Percentiles rank a stretch among this genome's conserved stretches.
Conservation (phyloP, 805 yeast genomes). For the Saturnispora galanensis region DNA sequence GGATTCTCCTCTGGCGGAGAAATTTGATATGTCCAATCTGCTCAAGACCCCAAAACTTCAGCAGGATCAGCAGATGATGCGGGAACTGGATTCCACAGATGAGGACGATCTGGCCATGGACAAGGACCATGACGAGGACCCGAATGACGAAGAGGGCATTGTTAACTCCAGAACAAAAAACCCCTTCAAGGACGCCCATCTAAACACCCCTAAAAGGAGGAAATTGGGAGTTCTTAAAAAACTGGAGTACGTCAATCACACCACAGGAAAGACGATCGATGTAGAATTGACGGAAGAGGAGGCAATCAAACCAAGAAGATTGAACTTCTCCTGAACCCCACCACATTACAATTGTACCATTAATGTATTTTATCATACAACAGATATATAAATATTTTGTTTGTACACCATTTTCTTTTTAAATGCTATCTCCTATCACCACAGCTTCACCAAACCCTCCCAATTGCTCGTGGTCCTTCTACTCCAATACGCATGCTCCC, state of each 20-base stretch:
- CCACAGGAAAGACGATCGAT: slow-evolving; percentile 27
- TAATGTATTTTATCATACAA: not conserved
- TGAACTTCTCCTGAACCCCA: slow-evolving; percentile 24
- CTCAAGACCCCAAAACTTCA: slow-evolving; percentile 8
- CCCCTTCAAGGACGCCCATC: slow-evolving; percentile 15
- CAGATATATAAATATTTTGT: not conserved
- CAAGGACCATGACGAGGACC: slow-evolving; percentile 9
- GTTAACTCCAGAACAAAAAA: slow-evolving; percentile 17
- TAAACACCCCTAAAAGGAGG: too few species aligned
- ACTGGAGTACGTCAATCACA: slow-evolving; percentile 18
- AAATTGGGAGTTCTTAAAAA: slow-evolving; percentile 4
- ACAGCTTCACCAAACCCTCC: slow-evolving; percentile 43
- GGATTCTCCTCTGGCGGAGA: not conserved
- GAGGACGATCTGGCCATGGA: not conserved
- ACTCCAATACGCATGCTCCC: slow-evolving; percentile 67
- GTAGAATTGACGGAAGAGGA: slow-evolving; percentile 27
- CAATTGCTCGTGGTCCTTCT: slow-evolving; percentile 57
- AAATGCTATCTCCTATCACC: slow-evolving; percentile 31
- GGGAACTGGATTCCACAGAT: not conserved
- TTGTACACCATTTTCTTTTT: not conserved
- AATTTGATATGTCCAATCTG: slow-evolving; percentile 2
- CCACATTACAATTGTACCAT: not conserved
- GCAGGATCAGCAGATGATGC: slow-evolving; percentile 3
- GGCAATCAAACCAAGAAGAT: slow-evolving; percentile 30
- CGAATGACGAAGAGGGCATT: slow-evolving; percentile 14